Base-by-base conservation (phyloP, 441 rosid species). In the Arabidopsis hybrid region DNA sequence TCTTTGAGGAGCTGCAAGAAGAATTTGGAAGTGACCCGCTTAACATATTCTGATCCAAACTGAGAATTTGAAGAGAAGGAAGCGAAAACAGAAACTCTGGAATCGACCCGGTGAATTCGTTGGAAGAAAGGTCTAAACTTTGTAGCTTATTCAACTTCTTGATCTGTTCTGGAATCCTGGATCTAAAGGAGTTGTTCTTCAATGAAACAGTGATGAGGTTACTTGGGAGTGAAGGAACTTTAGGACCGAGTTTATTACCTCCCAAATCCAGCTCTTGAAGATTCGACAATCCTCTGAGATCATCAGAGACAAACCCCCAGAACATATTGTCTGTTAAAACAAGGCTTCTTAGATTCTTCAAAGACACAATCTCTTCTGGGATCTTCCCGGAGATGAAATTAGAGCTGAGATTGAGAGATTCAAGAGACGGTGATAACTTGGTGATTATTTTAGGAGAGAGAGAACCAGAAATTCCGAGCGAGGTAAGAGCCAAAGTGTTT, bases 391-490 rank as follows among this genome's bases (percentile, higher is more conserved):
- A 74, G 59, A 94, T 86, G 86, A 80, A 90, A 79, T 94, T 94
- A n/a, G 91, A 90, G 79, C 87, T 88, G 72, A 90, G 53, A 73
- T 94, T 88, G 13, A 94, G 82, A 53, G 75, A 78, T 51, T 80
- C 50, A 31, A 94, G 91, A 72, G 71, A 72, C 1, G 89, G 81
- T 74, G 75, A 60, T 64, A 92, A 58, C 56, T 90, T 82, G 40
- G 71, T 47, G 78, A 75, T 73, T 75, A 84, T 67, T 38, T 89
- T 83, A 17, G 84, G 74, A 69, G 97, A 88, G 14, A 95, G 76
- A 8, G 87, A 81, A 74, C 99, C 97, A 89, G 96, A 85, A 32
- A 95, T 69, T 9, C 97, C 99, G 18, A 91, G 76, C 1, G 93
- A 88, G 47, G 91, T 87, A 13, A 92, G 86, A 4, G 95, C 88